phyloP scores from a whole-genome alignment of 139 green algal species.

The Ettlia oleoabundans region DNA sequence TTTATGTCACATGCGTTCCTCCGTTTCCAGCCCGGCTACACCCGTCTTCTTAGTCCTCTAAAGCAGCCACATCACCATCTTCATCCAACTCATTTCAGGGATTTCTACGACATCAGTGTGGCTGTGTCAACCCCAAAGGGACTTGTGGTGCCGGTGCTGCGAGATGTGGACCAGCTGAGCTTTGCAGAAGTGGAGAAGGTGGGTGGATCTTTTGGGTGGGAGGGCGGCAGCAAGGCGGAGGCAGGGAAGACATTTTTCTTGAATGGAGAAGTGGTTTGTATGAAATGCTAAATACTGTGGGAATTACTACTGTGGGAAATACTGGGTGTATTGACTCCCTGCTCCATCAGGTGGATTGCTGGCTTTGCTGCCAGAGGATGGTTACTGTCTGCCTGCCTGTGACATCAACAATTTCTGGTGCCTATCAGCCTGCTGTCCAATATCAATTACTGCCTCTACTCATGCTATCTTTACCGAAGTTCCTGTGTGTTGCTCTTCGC shows the following conservation, averaged over 20 bases:
- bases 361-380: background rate
- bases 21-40: background rate
- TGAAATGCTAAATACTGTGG: no score
- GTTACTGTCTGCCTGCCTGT: no score
- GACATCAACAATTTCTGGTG: no score
- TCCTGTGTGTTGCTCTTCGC: no score
- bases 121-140: constrained; percentile 97
- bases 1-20: no score
- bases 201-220: background rate
- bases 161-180: constrained; percentile 79
- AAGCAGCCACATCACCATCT: background rate
- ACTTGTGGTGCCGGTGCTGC: constrained; percentile 94
- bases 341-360: background rate
- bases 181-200: constrained; percentile 96
- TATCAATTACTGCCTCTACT: no score
- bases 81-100: constrained; percentile 14
- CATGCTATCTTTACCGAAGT: no score
- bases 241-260: no score
- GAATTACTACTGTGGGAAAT: no score
- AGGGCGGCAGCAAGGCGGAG: no score
- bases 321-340: background rate
- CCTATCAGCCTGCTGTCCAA: no score
- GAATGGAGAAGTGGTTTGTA: no score
- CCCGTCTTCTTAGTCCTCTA: background rate
- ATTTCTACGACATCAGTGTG: constrained; percentile 92